A percentile compares a stretch with the other conserved stretches of the same genome.
Conservation (phyloP, 2,329 filamentous ascomycete species). For the Hymenotorrendiella dingleyae region DNA sequence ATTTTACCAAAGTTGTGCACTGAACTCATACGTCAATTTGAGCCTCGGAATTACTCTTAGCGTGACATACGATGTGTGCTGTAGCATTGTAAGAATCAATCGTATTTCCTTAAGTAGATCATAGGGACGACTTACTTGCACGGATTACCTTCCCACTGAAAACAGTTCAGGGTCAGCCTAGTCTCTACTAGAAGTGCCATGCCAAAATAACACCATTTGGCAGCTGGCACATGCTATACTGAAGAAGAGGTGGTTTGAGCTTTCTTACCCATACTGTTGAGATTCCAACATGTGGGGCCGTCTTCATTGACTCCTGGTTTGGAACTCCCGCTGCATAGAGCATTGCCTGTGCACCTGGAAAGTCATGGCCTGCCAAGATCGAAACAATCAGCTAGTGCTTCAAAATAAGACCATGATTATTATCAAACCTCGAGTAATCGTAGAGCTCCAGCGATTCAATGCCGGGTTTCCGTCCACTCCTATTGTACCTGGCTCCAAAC, state of each 20-base stretch:
- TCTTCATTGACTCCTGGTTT: conserved; percentile 79
- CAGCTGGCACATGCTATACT: no score
- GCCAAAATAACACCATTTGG: no score
- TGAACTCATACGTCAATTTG: conserved; percentile 33
- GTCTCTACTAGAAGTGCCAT: no score
- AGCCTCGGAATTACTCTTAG: conserved; percentile 1
- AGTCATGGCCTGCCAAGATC: conserved; percentile 68
- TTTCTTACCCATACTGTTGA: conserved; percentile 50
- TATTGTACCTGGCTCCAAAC: conserved; percentile 24
- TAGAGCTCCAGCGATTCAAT: conserved; percentile 82
- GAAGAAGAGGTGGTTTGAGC: no score
- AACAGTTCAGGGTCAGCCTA: no score
- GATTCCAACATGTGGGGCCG: conserved; percentile 70
- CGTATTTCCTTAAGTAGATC: no score
- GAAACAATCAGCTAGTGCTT: no score
- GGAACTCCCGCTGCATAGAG: conserved; percentile 89
- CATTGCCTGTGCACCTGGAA: conserved; percentile 92
- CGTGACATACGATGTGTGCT: conserved; percentile 44
- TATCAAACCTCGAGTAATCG: conserved; percentile 54
- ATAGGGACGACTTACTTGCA: conserved; percentile 64
- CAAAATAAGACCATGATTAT: neutral
- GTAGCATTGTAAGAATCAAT: conserved; percentile 15
- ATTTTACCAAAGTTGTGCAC: conserved; percentile 83
- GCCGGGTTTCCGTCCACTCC: conserved; percentile 49
- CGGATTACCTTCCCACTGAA: conserved; percentile 82